Conservation (phyloP, 2,329 filamentous ascomycete genomes). For the Fusarium buharicum region DNA sequence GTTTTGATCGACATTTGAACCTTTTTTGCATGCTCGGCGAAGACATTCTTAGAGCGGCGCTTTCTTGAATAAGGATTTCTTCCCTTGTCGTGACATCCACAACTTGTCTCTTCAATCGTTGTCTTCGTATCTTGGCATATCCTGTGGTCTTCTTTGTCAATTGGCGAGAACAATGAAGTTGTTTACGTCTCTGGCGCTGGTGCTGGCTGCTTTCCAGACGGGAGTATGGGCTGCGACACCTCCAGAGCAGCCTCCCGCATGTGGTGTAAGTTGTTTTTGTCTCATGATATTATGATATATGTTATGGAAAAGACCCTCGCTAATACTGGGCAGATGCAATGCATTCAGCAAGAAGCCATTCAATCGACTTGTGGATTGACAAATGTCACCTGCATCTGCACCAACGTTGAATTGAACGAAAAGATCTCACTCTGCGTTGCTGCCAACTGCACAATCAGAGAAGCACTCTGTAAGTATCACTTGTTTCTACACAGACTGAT, state of each 20-base stretch:
- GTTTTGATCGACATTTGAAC: too few relatives aligned
- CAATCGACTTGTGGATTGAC: constrained; percentile 19
- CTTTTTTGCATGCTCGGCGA: too few relatives aligned
- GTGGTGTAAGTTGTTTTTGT: constrained; percentile 16
- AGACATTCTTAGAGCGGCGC: too few relatives aligned
- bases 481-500: neutral
- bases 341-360: constrained; percentile 8
- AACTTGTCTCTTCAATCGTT: neutral
- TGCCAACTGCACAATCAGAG: constrained; percentile 13
- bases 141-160: neutral
- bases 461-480: constrained; percentile 1
- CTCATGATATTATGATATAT: neutral
- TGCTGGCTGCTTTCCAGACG: constrained; percentile 25
- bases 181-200: constrained; percentile 1
- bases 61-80: too few relatives aligned
- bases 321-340: neutral
- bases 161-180: constrained; percentile 24
- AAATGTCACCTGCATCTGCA: constrained; percentile 24
- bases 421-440: constrained; percentile 14
- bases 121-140: neutral
- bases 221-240: constrained; percentile 22
- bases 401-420: constrained; percentile 15
- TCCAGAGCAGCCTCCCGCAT: constrained; percentile 23
- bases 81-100: too few relatives aligned
- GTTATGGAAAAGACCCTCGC: neutral